Evolutionary conservation across 2,329 filamentous ascomycete genomes (phyloP).

Genomic region (Chaetomiaceae sp.): DNA sequence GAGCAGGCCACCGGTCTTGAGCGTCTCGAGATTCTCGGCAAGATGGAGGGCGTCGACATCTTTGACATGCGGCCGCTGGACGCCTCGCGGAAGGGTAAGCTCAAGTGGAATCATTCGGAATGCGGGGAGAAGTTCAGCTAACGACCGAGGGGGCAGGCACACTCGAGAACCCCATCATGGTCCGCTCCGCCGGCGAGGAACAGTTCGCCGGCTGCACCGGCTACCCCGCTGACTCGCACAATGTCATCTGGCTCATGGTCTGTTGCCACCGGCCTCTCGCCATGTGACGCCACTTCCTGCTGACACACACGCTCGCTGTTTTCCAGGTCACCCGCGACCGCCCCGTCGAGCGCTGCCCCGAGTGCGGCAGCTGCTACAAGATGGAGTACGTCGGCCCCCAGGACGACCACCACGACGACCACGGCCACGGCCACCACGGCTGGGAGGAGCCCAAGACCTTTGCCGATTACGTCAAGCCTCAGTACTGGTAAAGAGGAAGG

Average conservation of each 20-base stretch:
- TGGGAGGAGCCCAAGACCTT: conserved; percentile 91
- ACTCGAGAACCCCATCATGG: conserved; percentile 79
- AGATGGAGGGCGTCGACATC: conserved; percentile 97
- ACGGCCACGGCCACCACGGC: conserved; percentile 51
- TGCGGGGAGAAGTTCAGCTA: too few relatives aligned
- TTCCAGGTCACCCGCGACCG: conserved; percentile 75
- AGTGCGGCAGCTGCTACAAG: conserved; percentile 96
- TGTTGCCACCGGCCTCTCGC: conserved; percentile 31
- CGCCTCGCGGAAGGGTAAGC: conserved; percentile 73
- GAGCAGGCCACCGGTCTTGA: conserved; percentile 96
- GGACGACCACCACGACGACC: conserved; percentile 48
- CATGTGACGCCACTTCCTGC: conserved; percentile 3
- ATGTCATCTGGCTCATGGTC: conserved; percentile 85
- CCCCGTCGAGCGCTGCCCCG: conserved; percentile 88
- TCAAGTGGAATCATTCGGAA: too few relatives aligned
- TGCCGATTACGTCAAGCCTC: conserved; percentile 89
- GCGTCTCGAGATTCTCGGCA: conserved; percentile 96
- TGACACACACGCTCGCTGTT: conserved; percentile 1
- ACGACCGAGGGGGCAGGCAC: conserved; percentile 57
- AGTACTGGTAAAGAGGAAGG: conserved; percentile 67
- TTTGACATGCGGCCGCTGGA: conserved; percentile 98
- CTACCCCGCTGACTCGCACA: conserved; percentile 84
- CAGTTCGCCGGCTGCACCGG: conserved; percentile 97
- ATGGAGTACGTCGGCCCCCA: conserved; percentile 90
- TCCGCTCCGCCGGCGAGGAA: conserved; percentile 90